Base-by-base conservation (phyloP, 257 asterid species). In the Ocimum tenuiflorum region DNA sequence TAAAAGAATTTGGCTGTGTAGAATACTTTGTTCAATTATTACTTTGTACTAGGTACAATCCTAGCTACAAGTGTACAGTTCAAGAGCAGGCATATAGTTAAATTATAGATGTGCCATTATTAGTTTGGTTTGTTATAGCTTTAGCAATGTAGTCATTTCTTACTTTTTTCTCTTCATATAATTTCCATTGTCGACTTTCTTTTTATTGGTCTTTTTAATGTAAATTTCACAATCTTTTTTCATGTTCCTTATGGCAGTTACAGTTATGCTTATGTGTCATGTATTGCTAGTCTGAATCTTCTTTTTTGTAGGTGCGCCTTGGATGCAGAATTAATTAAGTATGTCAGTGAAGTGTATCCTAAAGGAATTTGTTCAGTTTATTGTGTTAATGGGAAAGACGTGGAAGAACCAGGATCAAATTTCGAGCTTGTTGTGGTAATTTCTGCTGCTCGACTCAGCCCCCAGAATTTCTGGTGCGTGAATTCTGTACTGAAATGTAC, bases 371-470 rank as follows among this genome's bases (percentile, higher is more conserved):
- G 95, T 66, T 83, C 97, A 13, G 96, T 92, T 39, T 89, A 89
- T 81, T 88, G 96, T 73, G 75, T 77, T 48, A 74, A 68, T 50
- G 97, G 97, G 66, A 92, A 84, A 83, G 89, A 85, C 66, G 94
- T 83, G 73, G 96, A 86, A 75, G 96, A 87, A 73, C 81, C 89
- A 59, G 97, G 99, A 67, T 78, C 77, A 12, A 81, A 89, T 65
- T 92, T 92, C 80, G 96, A 86, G 82, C 88, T 92, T 74, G 97
- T 82, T 75, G 95, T 89, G 73, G 91, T 89, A 50, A 87, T 92
- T 81, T 89, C 84, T 77, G 97, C 99, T 75, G 82, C 87, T 68
- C 88, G 92, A 71, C 88, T 72, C 58, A 92, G 96, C 83, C 99
- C 99, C 67, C 96, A 89, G 73, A 92, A 89, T 74, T 92, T 92